These are phyloP conservation scores for Lactifluus volemus DNA, from an alignment of 768 basidiomycete genomes.

Conservation along the genomic window DNA sequence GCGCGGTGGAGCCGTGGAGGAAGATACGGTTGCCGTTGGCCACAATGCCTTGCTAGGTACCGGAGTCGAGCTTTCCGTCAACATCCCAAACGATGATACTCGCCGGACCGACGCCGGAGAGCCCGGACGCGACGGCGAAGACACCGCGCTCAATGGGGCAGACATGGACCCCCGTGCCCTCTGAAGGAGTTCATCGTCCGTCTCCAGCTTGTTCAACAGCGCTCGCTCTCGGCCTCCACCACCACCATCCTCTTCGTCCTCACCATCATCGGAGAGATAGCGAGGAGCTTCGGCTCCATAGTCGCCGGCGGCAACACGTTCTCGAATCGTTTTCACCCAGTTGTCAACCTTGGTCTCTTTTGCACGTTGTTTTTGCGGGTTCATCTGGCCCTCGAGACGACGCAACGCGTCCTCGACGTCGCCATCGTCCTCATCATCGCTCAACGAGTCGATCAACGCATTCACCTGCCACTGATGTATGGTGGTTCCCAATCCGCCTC, in stretches of 20 bases:
- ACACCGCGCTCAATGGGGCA: background rate
- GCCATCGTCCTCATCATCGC: conserved; percentile 65
- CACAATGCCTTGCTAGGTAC: background rate
- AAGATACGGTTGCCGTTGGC: background rate
- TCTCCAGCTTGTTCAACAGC: background rate
- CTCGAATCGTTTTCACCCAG: conserved; percentile 68
- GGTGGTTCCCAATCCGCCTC: conserved; percentile 35
- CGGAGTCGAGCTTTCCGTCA: conserved; percentile 10
- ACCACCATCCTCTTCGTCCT: conserved; percentile 34
- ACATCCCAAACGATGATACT: conserved; percentile 6
- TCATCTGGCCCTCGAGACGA: conserved; percentile 80
- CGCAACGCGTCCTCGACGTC: conserved; percentile 77
- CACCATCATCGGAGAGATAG: conserved; percentile 42
- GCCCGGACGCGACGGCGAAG: conserved; percentile 13
- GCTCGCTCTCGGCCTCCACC: conserved; percentile 2
- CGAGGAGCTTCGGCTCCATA: conserved; percentile 55
- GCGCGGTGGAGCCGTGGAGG: background rate
- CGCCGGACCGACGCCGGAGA: conserved; percentile 14
- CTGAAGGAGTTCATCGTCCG: background rate
- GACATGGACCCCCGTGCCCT: conserved; percentile 1
- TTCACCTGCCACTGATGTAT: conserved; percentile 83
- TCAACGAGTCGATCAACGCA: conserved; percentile 61
- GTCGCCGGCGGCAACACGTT: conserved; percentile 55
- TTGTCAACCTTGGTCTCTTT: conserved; percentile 72
- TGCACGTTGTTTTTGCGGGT: conserved; percentile 57